Evolutionary conservation across 306 rosid species (phyloP), one percentile per base, ranked within the genome.

Genomic region (Ammopiptanthus mongolicus): DNA sequence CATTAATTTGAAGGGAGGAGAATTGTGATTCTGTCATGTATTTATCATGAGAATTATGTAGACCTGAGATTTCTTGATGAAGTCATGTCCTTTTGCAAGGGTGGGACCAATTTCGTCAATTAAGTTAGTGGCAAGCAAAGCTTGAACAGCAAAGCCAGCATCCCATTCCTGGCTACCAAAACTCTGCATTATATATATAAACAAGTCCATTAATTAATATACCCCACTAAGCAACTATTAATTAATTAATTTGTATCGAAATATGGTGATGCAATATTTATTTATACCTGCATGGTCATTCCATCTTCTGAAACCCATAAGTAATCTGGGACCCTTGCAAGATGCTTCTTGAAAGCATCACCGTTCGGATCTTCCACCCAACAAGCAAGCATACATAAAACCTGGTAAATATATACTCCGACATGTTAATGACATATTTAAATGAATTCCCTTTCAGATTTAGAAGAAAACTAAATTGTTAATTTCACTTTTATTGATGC

Each of bases 281-380:
- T 29, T 42, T 5, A 15, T 29, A 87, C 90, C 80, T 91, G 97
- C 89, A 91, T 85, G 39, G 86, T 83, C 83, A 91, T 87, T 77
- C 97, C 91, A 80, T 91, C 97, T 83, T 89, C 91, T 4, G 91
- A 86, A 64, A 91, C 52, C 97, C 96, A 91, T 22, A 89, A 19
- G 59, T 83, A 86, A 80, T 91, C 97, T 0, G 89, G 91, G 14
- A 91, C 57, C 53, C 97, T 86, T 0, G 89, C 95, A 29, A 91
- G 88, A 82, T 88, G 96, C 77, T 86, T 86, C 69, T 86, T 90
- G 34, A 86, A 90, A 62, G 85, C 82, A 71, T 86, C 92, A 57
- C 91, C 92, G 13, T 89, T 67, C 10, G 97, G 91, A 80, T 91
- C 91, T 82, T 91, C 96, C 17, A 60, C 90, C 96, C 93, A 91